phyloP scores from a whole-genome alignment of 257 asterid genomes.

The Jacaranda mimosifolia region DNA sequence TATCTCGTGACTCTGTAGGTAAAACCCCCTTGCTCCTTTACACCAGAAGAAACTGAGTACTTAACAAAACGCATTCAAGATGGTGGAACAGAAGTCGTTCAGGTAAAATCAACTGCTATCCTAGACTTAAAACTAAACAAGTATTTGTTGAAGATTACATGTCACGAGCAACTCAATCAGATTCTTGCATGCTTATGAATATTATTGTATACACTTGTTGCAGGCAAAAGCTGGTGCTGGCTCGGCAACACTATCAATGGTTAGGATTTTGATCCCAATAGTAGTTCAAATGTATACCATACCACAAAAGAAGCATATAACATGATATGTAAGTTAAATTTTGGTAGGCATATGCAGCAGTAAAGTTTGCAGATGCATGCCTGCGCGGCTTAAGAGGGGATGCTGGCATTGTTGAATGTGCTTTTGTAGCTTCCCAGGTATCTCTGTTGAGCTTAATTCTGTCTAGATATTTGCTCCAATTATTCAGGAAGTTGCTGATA shows the following conservation, averaged over 20 bases:
- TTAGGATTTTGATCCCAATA: constrained; percentile 28
- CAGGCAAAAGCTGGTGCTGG: constrained; percentile 98
- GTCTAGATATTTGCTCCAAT: not conserved
- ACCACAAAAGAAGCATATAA: constrained; percentile 19
- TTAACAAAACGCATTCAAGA: constrained; percentile 91
- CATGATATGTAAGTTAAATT: constrained; percentile 13
- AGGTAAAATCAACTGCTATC: constrained; percentile 44
- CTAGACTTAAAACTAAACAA: not conserved
- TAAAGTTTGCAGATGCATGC: constrained; percentile 89
- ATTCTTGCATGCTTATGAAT: not conserved
- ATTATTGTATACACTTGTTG: constrained; percentile 10
- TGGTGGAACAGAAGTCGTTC: constrained; percentile 95
- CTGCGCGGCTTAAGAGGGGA: constrained; percentile 84
- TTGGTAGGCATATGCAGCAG: constrained; percentile 90
- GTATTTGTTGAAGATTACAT: too few relatives aligned
- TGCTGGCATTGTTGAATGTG: constrained; percentile 78
- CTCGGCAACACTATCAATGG: constrained; percentile 93
- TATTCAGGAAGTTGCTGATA: not conserved
- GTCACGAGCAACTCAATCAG: too few relatives aligned
- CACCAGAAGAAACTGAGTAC: constrained; percentile 79
- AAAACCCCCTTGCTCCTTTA: constrained; percentile 82
- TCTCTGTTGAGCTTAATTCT: not conserved
- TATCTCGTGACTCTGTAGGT: constrained; percentile 55
- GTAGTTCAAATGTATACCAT: not conserved
- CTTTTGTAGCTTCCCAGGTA: constrained; percentile 86